Evolutionary conservation across 371 early-diverging fungal genomes (phyloP).

Genomic region (Quaeritorhiza haematococci): DNA sequence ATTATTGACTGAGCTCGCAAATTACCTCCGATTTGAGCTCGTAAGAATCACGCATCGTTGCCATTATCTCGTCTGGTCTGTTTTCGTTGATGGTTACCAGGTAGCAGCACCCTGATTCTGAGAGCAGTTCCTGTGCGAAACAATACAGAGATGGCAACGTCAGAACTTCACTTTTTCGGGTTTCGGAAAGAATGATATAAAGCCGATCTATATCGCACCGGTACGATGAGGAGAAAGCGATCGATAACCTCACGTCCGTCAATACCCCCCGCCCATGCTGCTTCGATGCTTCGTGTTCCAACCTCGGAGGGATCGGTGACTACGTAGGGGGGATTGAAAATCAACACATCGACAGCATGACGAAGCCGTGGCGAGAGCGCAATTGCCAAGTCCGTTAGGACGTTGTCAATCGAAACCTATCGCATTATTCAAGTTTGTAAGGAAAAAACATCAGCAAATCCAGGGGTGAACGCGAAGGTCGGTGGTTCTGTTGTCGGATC

Average conservation of each 20-base stretch:
- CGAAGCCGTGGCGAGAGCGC: constrained; percentile 52
- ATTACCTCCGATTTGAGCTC: constrained; percentile 19
- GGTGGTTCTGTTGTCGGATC: constrained; percentile 12
- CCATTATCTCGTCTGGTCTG: constrained; percentile 74
- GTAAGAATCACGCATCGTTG: constrained; percentile 14
- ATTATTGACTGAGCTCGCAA: neutral
- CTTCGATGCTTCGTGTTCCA: constrained; percentile 63
- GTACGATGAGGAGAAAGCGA: constrained; percentile 62
- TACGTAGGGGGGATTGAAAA: constrained; percentile 93
- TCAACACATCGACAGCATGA: constrained; percentile 67
- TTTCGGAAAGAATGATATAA: neutral
- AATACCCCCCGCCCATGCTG: constrained; percentile 92
- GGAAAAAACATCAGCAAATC: neutral
- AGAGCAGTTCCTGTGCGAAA: constrained; percentile 51
- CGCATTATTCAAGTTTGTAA: neutral
- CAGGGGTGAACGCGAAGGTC: neutral
- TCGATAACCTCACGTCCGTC: constrained; percentile 91
- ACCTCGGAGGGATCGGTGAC: constrained; percentile 65
- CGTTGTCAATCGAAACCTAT: constrained; percentile 51
- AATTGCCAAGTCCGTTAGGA: constrained; percentile 53
- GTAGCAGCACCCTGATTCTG: constrained; percentile 74
- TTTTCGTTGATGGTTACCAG: constrained; percentile 87
- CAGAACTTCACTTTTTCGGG: neutral
- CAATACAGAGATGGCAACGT: neutral
- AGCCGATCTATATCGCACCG: neutral